Base-by-base conservation (phyloP, 345 rosid species). In the Aethionema arabicum region DNA sequence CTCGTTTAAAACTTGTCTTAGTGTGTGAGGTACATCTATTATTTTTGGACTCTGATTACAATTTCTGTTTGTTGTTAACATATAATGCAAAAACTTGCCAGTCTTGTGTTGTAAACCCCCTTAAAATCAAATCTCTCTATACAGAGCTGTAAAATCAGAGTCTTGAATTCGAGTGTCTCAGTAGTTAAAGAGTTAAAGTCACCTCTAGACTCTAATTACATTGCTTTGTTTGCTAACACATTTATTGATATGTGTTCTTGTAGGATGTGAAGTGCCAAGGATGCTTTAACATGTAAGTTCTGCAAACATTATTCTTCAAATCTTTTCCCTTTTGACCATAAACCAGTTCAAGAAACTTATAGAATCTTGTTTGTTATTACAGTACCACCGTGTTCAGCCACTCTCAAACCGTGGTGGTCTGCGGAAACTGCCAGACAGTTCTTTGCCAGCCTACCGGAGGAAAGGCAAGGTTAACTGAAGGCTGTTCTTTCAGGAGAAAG, bases 241-340 rank as follows among this genome's bases (percentile, higher is more conserved):
- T 12, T 48, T 43, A n/a, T 21, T 62, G 29, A 49, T 4, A 4
- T 30, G 0, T 3, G n/a, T 64, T 54, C 31, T 4, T 77, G 54
- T 35, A 86, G 93, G 93, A 86, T 78, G 93, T 86, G 51, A 86
- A 82, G 51, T 86, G 93, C 74, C 87, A 78, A 57, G 90, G 93
- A 2, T 86, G 93, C 78, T 86, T 86, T 75, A 77, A 77, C 79
- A 86, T 86, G 90, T 86, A 73, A 77, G 79, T 54, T 12, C 10
- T 10, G 7, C 0, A n/a, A 5, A 11, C 42, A 10, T 21, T 21
- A 29, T 12, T 14, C 2, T 8, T 47, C 69, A 11, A 40, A 3
- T 21, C 3, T 4, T 1, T 33, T n/a, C 4, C 8, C 39, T 52
- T 3, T 13, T 2, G 32, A 10, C 1, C 6, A 8, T 7, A 2